Base-by-base conservation (phyloP, 306 rosid species). In the Rosa multiflora region DNA sequence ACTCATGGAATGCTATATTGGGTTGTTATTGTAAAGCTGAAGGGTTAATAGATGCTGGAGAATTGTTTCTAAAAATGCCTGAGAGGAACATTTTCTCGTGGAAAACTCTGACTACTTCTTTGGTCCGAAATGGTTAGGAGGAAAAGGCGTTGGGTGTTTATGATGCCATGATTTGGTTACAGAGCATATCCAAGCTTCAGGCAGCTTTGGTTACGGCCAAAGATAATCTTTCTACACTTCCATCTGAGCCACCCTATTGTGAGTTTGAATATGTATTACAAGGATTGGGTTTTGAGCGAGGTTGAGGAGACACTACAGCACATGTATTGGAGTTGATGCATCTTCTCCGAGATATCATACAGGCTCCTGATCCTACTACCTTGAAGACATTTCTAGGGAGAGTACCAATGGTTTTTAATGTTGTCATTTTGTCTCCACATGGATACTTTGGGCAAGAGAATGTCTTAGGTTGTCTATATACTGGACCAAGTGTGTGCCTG, bases 391-490 rank as follows among this genome's bases (percentile, higher is more conserved):
- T 92, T 76, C 92, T 92, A 75, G 98, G 99, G 72, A 89, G 98
- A 85, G 74, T 95, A 39, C 96, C 96, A 2, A 90, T 92, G 96
- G 88, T 90, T 78, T 92, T 90, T 75, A 83, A 88, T 80, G 96
- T 90, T 78, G 96, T 88, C 63, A 88, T 92, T 79, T 83, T 92
- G 56, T 92, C 97, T 84, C 95, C 96, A 23, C 96, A 90, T 79
- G 97, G 96, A 73, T 90, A 76, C 94, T 92, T 90, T 82, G 97
- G 94, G 75, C 97, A 92, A 85, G 96, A 92, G 74, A 90, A 92
- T 84, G 96, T 92, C 71, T 82, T 92, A 92, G 96, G 91, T 92
- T 79, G 97, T 92, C 66, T 89, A 92, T 74, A 90, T 92, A 72
- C 86, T 92, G 62, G 97, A 90, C 81, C 97, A 92, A 89, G 94